Conservation (phyloP, 768 basidiomycete genomes). For the Leccinum sublutescens region DNA sequence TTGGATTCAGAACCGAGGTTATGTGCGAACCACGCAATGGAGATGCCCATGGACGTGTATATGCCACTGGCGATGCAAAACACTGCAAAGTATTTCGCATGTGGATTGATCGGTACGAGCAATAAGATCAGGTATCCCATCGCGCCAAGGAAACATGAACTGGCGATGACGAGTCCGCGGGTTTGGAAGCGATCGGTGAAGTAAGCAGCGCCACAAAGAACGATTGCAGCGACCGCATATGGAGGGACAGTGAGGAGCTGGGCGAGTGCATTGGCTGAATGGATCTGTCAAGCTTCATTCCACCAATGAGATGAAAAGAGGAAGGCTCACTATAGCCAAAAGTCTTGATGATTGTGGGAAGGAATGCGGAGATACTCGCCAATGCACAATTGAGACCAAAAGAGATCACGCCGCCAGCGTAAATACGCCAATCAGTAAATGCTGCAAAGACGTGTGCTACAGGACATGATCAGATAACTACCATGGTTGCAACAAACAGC, state of each 20-base stretch:
- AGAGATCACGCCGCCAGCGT: slow-evolving; percentile 68
- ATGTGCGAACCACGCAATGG: slow-evolving; percentile 78
- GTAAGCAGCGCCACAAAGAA: slow-evolving; percentile 59
- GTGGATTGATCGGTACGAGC: slow-evolving; percentile 49
- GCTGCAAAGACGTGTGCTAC: slow-evolving; percentile 62
- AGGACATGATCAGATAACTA: slow-evolving; percentile 3
- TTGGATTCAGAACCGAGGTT: slow-evolving; percentile 80
- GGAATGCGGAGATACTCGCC: slow-evolving; percentile 76
- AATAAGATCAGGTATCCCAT: slow-evolving; percentile 62
- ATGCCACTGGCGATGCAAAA: slow-evolving; percentile 78
- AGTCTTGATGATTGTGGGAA: slow-evolving; percentile 77
- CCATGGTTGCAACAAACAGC: not conserved
- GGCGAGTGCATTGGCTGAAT: slow-evolving; percentile 32
- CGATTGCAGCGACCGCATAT: slow-evolving; percentile 66
- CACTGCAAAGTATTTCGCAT: slow-evolving; percentile 73
- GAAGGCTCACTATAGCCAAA: slow-evolving; percentile 63
- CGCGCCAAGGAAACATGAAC: slow-evolving; percentile 30
- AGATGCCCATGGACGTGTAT: slow-evolving; percentile 71
- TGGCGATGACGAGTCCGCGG: slow-evolving; percentile 43
- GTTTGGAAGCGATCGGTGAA: slow-evolving; percentile 65
- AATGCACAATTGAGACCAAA: slow-evolving; percentile 76
- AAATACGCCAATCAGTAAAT: slow-evolving; percentile 69
- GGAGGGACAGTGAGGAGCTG: slow-evolving; percentile 82
- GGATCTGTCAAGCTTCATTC: not conserved
- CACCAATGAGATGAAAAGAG: not conserved